A percentile compares a stretch with the other conserved stretches of the same genome.
These are phyloP conservation scores for Zalerion maritima DNA, from an alignment of 495 filamentous ascomycete species.

Conservation along the genomic window DNA sequence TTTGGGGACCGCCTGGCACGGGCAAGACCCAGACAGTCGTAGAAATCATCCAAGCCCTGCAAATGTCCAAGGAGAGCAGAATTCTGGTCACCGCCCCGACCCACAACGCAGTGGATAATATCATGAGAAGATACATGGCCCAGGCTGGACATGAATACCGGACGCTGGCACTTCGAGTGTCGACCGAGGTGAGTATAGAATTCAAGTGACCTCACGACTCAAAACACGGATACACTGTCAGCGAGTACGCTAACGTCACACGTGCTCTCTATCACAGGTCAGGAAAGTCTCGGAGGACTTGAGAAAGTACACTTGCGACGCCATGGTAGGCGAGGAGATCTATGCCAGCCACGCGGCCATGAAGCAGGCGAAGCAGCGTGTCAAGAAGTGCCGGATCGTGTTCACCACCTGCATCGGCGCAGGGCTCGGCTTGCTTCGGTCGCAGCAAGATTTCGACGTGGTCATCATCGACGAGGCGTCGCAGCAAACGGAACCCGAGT, in stretches of 20 bases:
- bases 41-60: constrained; percentile 25
- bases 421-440: constrained; percentile 31
- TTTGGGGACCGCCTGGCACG: constrained; percentile 40
- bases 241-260: too few relatives aligned
- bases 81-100: constrained; percentile 35
- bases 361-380: constrained; percentile 25
- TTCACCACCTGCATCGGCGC: constrained; percentile 38
- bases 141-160: constrained; percentile 4
- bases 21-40: constrained; percentile 39
- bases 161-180: constrained; percentile 21
- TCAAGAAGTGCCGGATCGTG: constrained; percentile 24
- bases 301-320: constrained; percentile 31
- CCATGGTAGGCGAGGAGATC: constrained; percentile 32
- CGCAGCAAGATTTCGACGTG: constrained; percentile 27
- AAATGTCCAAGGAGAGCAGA: constrained; percentile 12
- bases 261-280: constrained; percentile 14
- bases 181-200: constrained; percentile 26
- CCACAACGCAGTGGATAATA: constrained; percentile 39
- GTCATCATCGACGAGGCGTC: constrained; percentile 40
- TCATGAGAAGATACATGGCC: constrained; percentile 28
- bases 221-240: constrained; percentile 2
- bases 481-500: constrained; percentile 34
- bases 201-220: neutral
- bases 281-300: constrained; percentile 29
- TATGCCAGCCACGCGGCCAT: constrained; percentile 17